A percentile compares a stretch with the other conserved stretches of the same genome.
Evolutionary conservation across 257 asterid species (phyloP).

Genomic region (Solanum medicagineum): DNA sequence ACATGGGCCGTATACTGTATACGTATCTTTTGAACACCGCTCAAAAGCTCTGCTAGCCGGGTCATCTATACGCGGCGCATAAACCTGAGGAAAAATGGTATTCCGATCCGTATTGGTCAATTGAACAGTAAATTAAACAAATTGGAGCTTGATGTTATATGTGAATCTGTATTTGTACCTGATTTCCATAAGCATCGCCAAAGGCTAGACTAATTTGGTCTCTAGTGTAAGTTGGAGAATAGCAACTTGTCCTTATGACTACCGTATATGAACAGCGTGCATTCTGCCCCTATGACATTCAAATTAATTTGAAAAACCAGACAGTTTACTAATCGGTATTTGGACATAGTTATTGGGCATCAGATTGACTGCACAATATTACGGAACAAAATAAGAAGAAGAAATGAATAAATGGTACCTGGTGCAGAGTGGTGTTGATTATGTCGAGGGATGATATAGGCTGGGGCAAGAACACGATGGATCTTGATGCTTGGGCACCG

Average conservation of each 20-base stretch:
- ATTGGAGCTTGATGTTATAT: background rate
- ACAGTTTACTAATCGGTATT: background rate
- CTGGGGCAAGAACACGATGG: background rate
- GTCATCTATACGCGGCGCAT: conserved; percentile 76
- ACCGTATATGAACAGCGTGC: conserved; percentile 54
- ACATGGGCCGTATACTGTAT: conserved; percentile 62
- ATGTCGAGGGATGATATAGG: background rate
- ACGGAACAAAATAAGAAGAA: background rate
- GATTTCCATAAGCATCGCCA: conserved; percentile 96
- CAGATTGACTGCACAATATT: background rate
- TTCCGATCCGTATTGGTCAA: background rate
- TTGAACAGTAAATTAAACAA: background rate
- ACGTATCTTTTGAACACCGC: conserved; percentile 67
- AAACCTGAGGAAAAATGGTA: conserved; percentile 35
- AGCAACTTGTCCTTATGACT: conserved; percentile 71
- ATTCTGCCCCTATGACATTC: background rate
- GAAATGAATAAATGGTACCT: background rate
- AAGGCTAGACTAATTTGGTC: conserved; percentile 82
- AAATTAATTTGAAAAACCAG: background rate
- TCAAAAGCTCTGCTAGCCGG: conserved; percentile 64
- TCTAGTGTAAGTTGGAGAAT: conserved; percentile 52
- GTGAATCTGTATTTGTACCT: conserved; percentile 20
- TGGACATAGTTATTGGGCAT: no score
- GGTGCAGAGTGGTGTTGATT: background rate
- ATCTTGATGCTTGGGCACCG: background rate